Base-by-base conservation (phyloP, 768 basidiomycete species). In the Solioccasus polychromus region DNA sequence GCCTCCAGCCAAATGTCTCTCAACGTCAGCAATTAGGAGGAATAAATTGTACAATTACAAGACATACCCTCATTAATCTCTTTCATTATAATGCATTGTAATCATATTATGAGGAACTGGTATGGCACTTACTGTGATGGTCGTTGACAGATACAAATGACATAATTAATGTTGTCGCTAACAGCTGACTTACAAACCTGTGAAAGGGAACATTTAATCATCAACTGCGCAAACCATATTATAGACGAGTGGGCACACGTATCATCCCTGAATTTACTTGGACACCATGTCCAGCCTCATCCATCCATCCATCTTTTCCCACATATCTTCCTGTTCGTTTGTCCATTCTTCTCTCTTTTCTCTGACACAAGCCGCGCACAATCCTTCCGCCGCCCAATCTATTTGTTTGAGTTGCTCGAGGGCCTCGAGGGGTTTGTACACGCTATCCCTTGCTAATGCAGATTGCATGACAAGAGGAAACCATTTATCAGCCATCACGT, bases 341-440 rank as follows among this genome's bases (percentile, higher is more conserved):
- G 73, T 71, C 85, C 85, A 89, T 55, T 88, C 87, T 39, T 71
- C 72, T 42, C 67, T 63, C 66, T 86, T 88, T 45, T 79, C 79
- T 39, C 58, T 58, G 6, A 76, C 69, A 57, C 87, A 89, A 4
- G 71, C 69, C 6, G 53, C 53, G 63, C 87, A 88, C 22, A 88
- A 52, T 1, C 84, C 86, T 42, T 72, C 66, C 9, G 62, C 59
- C 2, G 47, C 68, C 87, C 88, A 89, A 52, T 80, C 73, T 6
- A 81, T 69, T 12, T 56, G 60, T 59, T 79, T 82, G 38, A 87
- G 73, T 38, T 64, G 64, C 58, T 83, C 75, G 22, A 90, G 70
- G 22, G 82, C 83, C 68, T 89, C 85, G 19, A 90, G 70, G 20
- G 87, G 88, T 39, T 76, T 82, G 57, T 79, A 83, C 23, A 87